phyloP scores from a whole-genome alignment of 768 basidiomycete species.

The Xerocomellus intermedius region DNA sequence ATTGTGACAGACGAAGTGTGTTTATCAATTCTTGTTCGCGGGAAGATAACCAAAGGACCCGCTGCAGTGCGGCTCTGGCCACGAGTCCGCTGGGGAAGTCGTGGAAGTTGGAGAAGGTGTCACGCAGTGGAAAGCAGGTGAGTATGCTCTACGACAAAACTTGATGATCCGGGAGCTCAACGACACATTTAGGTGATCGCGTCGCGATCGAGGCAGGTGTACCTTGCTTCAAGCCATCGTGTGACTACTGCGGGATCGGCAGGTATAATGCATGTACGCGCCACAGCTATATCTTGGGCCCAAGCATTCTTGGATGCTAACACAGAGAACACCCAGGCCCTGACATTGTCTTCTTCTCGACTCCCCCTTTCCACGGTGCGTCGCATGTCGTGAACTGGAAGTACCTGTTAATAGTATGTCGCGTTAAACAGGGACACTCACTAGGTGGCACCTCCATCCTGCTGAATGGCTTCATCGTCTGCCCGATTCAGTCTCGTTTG shows the following conservation, averaged over 20 bases:
- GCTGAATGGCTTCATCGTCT: slow-evolving; percentile 67
- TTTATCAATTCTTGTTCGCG: not conserved
- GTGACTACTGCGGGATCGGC: slow-evolving; percentile 61
- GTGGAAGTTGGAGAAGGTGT: slow-evolving; percentile 66
- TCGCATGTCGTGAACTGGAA: not conserved
- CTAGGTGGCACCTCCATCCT: slow-evolving; percentile 65
- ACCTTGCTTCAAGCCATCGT: slow-evolving; percentile 60
- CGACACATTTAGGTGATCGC: slow-evolving; percentile 47
- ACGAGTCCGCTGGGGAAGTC: slow-evolving; percentile 69
- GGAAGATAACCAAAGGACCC: not conserved
- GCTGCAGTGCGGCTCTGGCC: slow-evolving; percentile 61
- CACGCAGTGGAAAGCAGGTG: slow-evolving; percentile 60
- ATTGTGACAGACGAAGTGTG: slow-evolving; percentile 63
- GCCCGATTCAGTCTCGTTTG: slow-evolving; percentile 59
- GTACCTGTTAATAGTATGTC: not conserved
- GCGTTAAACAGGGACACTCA: slow-evolving; percentile 49
- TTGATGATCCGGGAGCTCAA: not conserved
- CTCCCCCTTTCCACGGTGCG: slow-evolving; percentile 64
- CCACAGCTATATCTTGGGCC: not conserved
- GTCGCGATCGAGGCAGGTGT: slow-evolving; percentile 72
- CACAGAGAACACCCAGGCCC: slow-evolving; percentile 25
- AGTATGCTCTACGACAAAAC: slow-evolving; percentile 5
- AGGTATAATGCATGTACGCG: slow-evolving; percentile 58
- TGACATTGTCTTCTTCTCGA: slow-evolving; percentile 64
- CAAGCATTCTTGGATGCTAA: not conserved